Base-by-base conservation (phyloP, 805 yeast species). In the Candida argentea region DNA sequence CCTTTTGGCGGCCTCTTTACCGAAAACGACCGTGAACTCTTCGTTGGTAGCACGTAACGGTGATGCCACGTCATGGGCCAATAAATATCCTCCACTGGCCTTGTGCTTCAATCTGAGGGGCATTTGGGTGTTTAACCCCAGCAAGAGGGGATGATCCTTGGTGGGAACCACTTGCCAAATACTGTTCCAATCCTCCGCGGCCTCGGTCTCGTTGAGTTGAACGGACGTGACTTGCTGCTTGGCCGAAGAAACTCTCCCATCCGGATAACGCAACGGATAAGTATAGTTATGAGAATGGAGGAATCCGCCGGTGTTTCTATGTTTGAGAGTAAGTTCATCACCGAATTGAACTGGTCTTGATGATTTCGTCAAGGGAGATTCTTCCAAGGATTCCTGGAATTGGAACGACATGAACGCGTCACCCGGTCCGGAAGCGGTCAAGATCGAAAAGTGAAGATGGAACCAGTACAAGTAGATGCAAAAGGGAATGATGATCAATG, bases 21-120 rank as follows among this genome's bases (percentile, higher is more conserved):
- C 64, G 25, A 65, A 50, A 10, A 76, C 76, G 24, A 93, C 75
- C 2, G 91, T 80, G 43, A 91, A 81, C 59, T 91, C 98, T 57
- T 86, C 95, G 46, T 87, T 82, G n/a, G 95, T 82, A 32, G 96
- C 80, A 46, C 58, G 79, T 37, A 78, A 63, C 16, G 98, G 97
- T 3, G 97, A 91, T 2, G 95, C 95, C 31, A 91, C 96, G 51
- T 89, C 96, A 49, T 91, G 98, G 13, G 97, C 73, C 44, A 85
- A 67, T 40, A 91, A 60, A 43, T 60, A 79, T 7, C 94, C 81
- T 29, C 84, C 70, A 2, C 97, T 86, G 17, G 65, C 74, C 28
- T 80, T 70, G 48, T 91, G 98, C 52, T 70, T 74, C 32, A 91
- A 61, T 55, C 96, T 80, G 32, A 91, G 62, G 12, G 68, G 53